Percentiles rank a stretch among this genome's conserved stretches.
phyloP scores from a whole-genome alignment of 2,329 filamentous ascomycete genomes.

The Tolypocladium tundrense region DNA sequence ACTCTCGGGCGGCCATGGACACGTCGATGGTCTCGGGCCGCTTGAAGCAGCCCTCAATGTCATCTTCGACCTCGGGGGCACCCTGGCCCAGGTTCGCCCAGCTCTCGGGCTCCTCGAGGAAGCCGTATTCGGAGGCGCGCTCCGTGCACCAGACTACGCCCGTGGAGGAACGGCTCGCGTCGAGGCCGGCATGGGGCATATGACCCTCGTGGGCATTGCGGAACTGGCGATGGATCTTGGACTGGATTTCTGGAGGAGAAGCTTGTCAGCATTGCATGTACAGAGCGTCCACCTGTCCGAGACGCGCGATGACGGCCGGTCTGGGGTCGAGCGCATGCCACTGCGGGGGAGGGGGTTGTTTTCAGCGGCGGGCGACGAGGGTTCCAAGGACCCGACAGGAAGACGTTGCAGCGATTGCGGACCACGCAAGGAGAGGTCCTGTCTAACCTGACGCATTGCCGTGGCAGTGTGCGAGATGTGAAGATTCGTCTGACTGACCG shows the following conservation, averaged over 20 bases:
- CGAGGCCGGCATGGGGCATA: slow-evolving; percentile 81
- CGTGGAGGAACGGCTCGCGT: slow-evolving; percentile 78
- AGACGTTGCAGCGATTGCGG: not conserved
- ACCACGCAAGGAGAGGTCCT: not conserved
- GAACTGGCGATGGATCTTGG: slow-evolving; percentile 81
- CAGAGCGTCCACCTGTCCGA: not conserved
- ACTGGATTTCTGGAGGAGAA: slow-evolving; percentile 55
- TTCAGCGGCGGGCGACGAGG: not conserved
- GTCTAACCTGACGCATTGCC: not conserved
- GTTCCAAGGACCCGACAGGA: not conserved
- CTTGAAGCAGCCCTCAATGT: slow-evolving; percentile 81
- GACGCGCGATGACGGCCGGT: too few species aligned
- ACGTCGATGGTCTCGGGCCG: slow-evolving; percentile 72
- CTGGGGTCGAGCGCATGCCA: not conserved
- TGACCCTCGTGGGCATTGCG: slow-evolving; percentile 84
- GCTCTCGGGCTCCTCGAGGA: slow-evolving; percentile 64
- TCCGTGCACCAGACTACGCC: slow-evolving; percentile 92
- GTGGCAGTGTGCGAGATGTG: not conserved
- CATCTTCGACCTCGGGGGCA: slow-evolving; percentile 86
- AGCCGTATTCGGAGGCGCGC: slow-evolving; percentile 81
- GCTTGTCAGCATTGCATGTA: slow-evolving; percentile 6
- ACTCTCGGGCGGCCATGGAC: slow-evolving; percentile 70
- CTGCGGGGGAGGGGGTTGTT: not conserved
- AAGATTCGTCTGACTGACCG: slow-evolving; percentile 30
- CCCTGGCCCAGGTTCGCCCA: slow-evolving; percentile 96